Evolutionary conservation across 768 basidiomycete species (phyloP).

Genomic region (Hortiboletus flavorubellus): DNA sequence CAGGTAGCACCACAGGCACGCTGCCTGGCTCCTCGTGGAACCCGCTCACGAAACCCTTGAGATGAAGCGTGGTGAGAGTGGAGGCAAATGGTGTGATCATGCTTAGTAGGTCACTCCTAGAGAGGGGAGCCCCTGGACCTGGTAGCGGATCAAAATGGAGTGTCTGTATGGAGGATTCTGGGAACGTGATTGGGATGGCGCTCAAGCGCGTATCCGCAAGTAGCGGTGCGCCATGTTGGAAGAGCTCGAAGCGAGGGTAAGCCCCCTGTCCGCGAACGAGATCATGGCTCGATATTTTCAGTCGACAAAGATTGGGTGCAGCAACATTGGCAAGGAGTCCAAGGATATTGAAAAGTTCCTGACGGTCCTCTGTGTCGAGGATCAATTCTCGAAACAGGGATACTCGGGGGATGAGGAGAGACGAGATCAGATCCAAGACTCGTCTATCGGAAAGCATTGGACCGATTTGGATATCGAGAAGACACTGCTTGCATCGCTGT

Average conservation of each 20-base stretch:
- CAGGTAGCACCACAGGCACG: conserved; percentile 30
- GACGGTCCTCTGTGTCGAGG: conserved; percentile 30
- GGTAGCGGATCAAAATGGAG: conserved; percentile 36
- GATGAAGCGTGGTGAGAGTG: conserved; percentile 31
- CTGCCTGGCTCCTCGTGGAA: conserved; percentile 33
- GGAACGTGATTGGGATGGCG: conserved; percentile 31
- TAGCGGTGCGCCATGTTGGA: conserved; percentile 29
- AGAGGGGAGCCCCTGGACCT: conserved; percentile 27
- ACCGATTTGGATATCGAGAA: conserved; percentile 31
- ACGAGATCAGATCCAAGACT: conserved; percentile 24
- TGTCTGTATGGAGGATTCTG: conserved; percentile 24
- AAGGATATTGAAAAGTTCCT: conserved; percentile 26
- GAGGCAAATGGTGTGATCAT: conserved; percentile 28
- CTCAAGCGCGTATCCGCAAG: conserved; percentile 33
- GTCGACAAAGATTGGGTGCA: conserved; percentile 26
- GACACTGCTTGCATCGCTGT: conserved; percentile 30
- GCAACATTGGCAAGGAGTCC: conserved; percentile 20
- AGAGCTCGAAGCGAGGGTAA: conserved; percentile 31
- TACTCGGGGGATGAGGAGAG: conserved; percentile 30
- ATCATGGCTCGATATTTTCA: conserved; percentile 30
- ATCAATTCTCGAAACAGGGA: conserved; percentile 31
- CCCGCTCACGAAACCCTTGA: conserved; percentile 32
- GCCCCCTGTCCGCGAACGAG: conserved; percentile 22
- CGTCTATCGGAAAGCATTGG: conserved; percentile 26
- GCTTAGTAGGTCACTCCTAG: conserved; percentile 26